Evolutionary conservation across 257 asterid species (phyloP).

Genomic region (Buddleja alternifolia): DNA sequence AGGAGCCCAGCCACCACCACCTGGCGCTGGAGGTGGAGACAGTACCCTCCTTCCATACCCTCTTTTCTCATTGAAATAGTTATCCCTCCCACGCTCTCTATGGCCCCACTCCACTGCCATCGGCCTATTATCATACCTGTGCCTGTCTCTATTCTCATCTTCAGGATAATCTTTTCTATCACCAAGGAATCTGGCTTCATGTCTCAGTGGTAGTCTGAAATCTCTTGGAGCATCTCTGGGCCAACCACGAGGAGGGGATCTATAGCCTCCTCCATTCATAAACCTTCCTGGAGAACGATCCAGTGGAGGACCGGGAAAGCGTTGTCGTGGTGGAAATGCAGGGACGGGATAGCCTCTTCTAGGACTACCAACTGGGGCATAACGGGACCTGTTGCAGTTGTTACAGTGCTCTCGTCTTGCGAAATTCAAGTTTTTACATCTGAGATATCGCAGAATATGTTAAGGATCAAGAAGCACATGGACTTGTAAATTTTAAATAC

Average conservation of each 20-base stretch:
- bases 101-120: slow-evolving; percentile 57
- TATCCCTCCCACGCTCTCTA: slow-evolving; percentile 67
- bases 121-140: slow-evolving; percentile 63
- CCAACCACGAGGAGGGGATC: slow-evolving; percentile 88
- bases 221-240: slow-evolving; percentile 67
- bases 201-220: slow-evolving; percentile 62
- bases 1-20: slow-evolving; percentile 60
- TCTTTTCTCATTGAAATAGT: slow-evolving; percentile 51
- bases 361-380: slow-evolving; percentile 50
- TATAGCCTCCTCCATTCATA: slow-evolving; percentile 56
- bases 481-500: neutral
- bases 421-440: slow-evolving; percentile 88
- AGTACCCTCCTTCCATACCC: slow-evolving; percentile 56
- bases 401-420: slow-evolving; percentile 89
- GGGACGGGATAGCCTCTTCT: slow-evolving; percentile 67
- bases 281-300: slow-evolving; percentile 63
- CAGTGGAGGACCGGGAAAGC: slow-evolving; percentile 48
- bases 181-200: slow-evolving; percentile 63
- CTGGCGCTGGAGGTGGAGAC: slow-evolving; percentile 54
- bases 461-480: neutral
- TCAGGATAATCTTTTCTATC: slow-evolving; percentile 53
- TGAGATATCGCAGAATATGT: slow-evolving; percentile 35
- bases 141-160: slow-evolving; percentile 54
- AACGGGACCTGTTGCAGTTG: slow-evolving; percentile 84
- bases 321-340: slow-evolving; percentile 49